These are phyloP conservation scores for Tetracladium setigerum DNA, from an alignment of 495 filamentous ascomycete species.

Conservation along the genomic window DNA sequence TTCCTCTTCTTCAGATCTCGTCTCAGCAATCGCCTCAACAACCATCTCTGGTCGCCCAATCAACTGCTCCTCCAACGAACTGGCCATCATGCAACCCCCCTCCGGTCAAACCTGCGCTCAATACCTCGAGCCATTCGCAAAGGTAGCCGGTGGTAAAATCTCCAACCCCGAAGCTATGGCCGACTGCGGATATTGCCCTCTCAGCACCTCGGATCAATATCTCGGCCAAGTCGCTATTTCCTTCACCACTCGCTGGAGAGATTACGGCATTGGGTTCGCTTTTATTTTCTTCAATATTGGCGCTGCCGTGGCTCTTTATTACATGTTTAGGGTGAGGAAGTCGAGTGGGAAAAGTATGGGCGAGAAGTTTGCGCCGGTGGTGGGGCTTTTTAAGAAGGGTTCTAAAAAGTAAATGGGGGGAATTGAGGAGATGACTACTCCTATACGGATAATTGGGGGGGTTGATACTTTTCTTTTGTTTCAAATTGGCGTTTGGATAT, in stretches of 20 bases:
- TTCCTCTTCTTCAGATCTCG: conserved; percentile 39
- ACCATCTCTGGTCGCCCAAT: conserved; percentile 38
- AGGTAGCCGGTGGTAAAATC: conserved; percentile 41
- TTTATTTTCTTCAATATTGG: conserved; percentile 74
- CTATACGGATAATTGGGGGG: too few species aligned
- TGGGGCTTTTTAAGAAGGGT: conserved; percentile 19
- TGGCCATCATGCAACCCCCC: conserved; percentile 47
- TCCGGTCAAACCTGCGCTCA: conserved; percentile 43
- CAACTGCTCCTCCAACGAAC: conserved; percentile 56
- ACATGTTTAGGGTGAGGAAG: conserved; percentile 71
- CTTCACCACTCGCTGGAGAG: conserved; percentile 33
- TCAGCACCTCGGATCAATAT: conserved; percentile 55
- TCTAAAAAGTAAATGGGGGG: conserved; percentile 10
- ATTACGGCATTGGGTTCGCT: conserved; percentile 39
- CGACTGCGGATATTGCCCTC: conserved; percentile 55
- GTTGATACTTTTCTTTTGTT: too few species aligned
- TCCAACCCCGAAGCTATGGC: conserved; percentile 39
- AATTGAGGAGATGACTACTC: conserved; percentile 9
- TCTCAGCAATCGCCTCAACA: conserved; percentile 43
- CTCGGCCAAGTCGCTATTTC: conserved; percentile 41
- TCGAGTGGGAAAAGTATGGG: conserved; percentile 35
- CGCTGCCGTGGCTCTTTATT: conserved; percentile 67
- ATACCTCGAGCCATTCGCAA: conserved; percentile 47
- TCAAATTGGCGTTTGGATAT: too few species aligned
- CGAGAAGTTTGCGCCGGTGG: conserved; percentile 9